Evolutionary conservation across 495 filamentous ascomycete species (phyloP).

Genomic region (Aspergillus taichungensis): DNA sequence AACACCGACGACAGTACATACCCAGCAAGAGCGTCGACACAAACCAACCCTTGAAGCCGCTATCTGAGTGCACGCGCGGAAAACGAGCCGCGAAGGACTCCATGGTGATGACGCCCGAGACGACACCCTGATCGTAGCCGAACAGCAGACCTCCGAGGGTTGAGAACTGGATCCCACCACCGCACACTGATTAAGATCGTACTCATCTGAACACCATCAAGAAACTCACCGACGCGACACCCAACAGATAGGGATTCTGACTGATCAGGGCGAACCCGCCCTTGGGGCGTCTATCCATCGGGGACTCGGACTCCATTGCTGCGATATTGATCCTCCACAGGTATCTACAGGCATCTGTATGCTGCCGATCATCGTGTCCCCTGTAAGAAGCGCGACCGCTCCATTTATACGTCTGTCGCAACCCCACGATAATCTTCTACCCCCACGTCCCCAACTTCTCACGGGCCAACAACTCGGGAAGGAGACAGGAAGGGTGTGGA

Average conservation of each 20-base stretch:
- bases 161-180: slow-evolving; percentile 34
- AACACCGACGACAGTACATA: slow-evolving; percentile 1
- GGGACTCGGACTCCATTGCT: slow-evolving; percentile 18
- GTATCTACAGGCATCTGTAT: too few species aligned
- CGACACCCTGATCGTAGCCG: slow-evolving; percentile 32
- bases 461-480: too few species aligned
- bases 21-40: slow-evolving; percentile 76
- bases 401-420: too few species aligned
- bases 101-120: slow-evolving; percentile 37
- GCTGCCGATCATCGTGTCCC: too few species aligned
- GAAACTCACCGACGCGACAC: slow-evolving; percentile 30
- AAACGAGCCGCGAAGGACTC: slow-evolving; percentile 43
- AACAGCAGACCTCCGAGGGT: slow-evolving; percentile 53
- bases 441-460: too few species aligned
- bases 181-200: too few species aligned
- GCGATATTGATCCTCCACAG: neutral
- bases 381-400: too few species aligned
- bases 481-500: too few species aligned
- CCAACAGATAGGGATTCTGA: slow-evolving; percentile 33
- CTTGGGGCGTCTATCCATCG: slow-evolving; percentile 10
- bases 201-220: too few species aligned
- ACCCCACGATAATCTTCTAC: too few species aligned
- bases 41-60: slow-evolving; percentile 66
- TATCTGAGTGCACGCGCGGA: slow-evolving; percentile 52
- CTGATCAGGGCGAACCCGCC: slow-evolving; percentile 24